Evolutionary conservation across 2,329 filamentous ascomycete genomes (phyloP), one percentile per base, ranked within the genome.

Genomic region (Chalaropsis thielavioides): DNA sequence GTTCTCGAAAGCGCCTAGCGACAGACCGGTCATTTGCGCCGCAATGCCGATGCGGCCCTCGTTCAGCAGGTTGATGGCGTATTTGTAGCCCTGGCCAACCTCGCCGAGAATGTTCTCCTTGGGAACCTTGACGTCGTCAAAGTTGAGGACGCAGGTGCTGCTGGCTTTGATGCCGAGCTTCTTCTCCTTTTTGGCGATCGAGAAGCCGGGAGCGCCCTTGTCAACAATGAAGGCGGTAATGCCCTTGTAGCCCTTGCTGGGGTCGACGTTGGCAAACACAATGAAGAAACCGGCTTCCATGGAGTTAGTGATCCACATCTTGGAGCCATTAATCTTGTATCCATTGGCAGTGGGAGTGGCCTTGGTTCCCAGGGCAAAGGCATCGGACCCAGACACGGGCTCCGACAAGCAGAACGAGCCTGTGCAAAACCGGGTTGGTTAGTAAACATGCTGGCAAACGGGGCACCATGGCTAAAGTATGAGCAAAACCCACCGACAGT

Each of bases 241-340:
- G 66, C 94, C 94, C 77, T 92, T 92, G 82, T 99, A 96, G 63
- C 91, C 92, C 78, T 92, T 91, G 77, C 84, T 86, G 0, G 88
- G 92, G 73, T 96, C 87, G 46, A 99, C 80, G 77, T 96, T 99
- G 72, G 94, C 94, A 73, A 99, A 99, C 66, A 99, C 94, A 72
- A 99, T 92, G 79, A 96, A 99, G 79, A 97, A 87, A 67, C 86
- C 85, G 22, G 94, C 88, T 78, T 99, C 94, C 79, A 92, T 86
- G 62, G 89, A 88, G 81, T 99, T 99, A 69, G 94, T 99, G 77
- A 99, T 99, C 94, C 94, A 99, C 94, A 99, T 99, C 83, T 99
- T 99, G 75, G 84, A 86, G 61, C 94, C 94, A 68, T 84, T 88
- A 75, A 99, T 88, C 76, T 82, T 86, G 79, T 92, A 99, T 41